Conservation (phyloP, 164 flowering plant genomes). For the Tetracentron sinense region DNA sequence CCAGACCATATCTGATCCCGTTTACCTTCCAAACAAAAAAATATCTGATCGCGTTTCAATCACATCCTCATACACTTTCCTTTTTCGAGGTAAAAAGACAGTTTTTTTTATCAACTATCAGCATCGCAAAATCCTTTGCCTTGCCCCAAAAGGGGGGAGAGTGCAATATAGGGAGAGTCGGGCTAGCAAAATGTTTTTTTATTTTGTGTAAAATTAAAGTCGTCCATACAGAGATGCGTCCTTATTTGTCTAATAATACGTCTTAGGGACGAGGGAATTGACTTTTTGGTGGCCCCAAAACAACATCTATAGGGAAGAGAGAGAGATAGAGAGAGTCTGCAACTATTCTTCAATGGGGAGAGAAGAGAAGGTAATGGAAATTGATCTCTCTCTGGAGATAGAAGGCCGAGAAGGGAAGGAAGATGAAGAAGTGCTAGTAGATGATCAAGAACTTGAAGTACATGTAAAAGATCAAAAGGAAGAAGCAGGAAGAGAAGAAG, state of each 20-base stretch:
- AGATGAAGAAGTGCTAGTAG: slow-evolving; percentile 11
- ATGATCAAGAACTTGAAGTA: not conserved
- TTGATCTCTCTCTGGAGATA: slow-evolving; percentile 50
- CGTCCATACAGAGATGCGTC: slow-evolving; percentile 51
- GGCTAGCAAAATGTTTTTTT: too few relatives aligned
- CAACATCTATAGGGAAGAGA: slow-evolving; percentile 20
- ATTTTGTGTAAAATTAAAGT: too few relatives aligned
- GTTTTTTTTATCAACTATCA: too few relatives aligned
- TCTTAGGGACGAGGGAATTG: slow-evolving; percentile 48
- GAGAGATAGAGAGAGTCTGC: slow-evolving; percentile 17
- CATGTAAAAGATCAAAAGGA: slow-evolving; percentile 1
- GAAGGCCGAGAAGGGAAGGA: slow-evolving; percentile 17
- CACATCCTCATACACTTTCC: too few relatives aligned
- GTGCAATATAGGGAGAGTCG: too few relatives aligned
- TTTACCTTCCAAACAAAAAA: too few relatives aligned
- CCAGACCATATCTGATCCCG: too few relatives aligned
- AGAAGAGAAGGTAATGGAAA: slow-evolving; percentile 29
- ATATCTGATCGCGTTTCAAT: too few relatives aligned
- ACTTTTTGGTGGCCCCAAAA: slow-evolving; percentile 65
- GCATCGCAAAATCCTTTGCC: too few relatives aligned
- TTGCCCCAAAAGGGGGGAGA: too few relatives aligned
- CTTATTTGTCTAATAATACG: slow-evolving; percentile 27
- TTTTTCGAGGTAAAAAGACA: too few relatives aligned
- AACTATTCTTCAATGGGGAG: slow-evolving; percentile 18
- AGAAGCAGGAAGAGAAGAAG: slow-evolving; percentile 11